Evolutionary conservation across 495 filamentous ascomycete genomes (phyloP).

Genomic region (Tuber indicum): DNA sequence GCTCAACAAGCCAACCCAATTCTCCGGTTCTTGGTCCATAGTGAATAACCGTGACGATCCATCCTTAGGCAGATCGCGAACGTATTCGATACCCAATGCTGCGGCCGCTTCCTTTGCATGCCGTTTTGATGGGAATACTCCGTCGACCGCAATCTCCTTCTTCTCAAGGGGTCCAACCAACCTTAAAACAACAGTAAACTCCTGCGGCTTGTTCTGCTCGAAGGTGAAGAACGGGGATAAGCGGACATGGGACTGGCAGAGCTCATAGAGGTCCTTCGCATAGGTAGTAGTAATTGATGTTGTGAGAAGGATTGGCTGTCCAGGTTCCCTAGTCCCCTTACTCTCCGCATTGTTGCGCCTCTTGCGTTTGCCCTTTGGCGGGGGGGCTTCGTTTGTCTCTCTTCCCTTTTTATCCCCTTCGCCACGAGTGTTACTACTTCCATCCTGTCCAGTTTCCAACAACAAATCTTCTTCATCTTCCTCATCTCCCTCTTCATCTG

Average conservation of each 20-base stretch:
- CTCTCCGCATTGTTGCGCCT: conserved; percentile 2
- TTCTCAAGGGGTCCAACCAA: conserved; percentile 24
- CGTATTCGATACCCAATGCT: conserved; percentile 25
- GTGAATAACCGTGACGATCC: conserved; percentile 22
- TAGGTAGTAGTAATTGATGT: conserved; percentile 40
- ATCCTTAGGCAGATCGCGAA: conserved; percentile 23
- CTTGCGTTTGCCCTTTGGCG: conserved; percentile 2
- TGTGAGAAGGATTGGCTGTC: conserved; percentile 30
- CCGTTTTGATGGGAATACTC: conserved; percentile 32
- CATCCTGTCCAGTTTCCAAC: neutral
- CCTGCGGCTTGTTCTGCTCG: conserved; percentile 25
- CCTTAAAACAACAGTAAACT: conserved; percentile 26
- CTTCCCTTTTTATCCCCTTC: neutral
- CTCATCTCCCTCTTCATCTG: neutral
- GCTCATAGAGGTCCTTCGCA: conserved; percentile 40
- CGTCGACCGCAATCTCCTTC: conserved; percentile 19
- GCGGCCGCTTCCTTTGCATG: conserved; percentile 36
- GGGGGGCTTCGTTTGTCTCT: neutral
- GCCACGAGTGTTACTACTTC: neutral
- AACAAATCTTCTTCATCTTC: neutral
- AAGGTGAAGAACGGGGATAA: conserved; percentile 24
- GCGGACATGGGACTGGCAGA: conserved; percentile 32
- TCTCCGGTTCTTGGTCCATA: conserved; percentile 24
- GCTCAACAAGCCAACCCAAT: conserved; percentile 38
- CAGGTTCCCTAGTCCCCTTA: neutral